A percentile compares a stretch with the other conserved stretches of the same genome.
Evolutionary conservation across 495 filamentous ascomycete species (phyloP).

Genomic region (Terfezia boudieri): DNA sequence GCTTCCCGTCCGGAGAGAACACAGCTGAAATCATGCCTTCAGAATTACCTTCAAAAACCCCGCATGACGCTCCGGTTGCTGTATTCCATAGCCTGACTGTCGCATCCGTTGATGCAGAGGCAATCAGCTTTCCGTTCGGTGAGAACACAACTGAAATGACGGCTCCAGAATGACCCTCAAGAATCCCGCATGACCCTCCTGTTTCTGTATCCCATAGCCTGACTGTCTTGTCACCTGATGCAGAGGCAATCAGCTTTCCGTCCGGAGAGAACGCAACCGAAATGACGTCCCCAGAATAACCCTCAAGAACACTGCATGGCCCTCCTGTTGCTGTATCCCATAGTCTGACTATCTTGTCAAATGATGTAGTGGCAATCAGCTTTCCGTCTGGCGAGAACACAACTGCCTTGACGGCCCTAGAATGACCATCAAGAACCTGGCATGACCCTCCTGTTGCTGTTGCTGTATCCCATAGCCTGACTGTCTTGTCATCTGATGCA

Average conservation of each 20-base stretch:
- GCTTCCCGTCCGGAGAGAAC: background rate
- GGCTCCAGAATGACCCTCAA: background rate
- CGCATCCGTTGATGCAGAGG: background rate
- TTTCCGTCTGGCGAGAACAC: background rate
- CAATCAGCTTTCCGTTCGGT: too few species aligned
- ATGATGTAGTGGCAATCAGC: background rate
- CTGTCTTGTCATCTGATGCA: background rate
- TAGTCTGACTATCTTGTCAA: background rate
- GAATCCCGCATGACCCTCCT: background rate
- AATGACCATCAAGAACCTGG: background rate
- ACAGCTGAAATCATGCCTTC: background rate
- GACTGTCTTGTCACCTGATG: background rate
- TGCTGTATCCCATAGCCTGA: background rate
- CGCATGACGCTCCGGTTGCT: background rate
- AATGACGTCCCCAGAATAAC: background rate
- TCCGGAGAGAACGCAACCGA: background rate
- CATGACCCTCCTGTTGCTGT: background rate
- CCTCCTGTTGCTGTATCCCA: background rate
- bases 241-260: background rate
- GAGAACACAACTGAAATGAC: background rate
- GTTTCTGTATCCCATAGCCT: background rate
- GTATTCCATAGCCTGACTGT: background rate
- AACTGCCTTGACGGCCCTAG: background rate
- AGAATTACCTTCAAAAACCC: background rate
- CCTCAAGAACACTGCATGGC: background rate